Evolutionary conservation across 129 eudicot genomes (phyloP).

Genomic region (Flaveria linearis): DNA sequence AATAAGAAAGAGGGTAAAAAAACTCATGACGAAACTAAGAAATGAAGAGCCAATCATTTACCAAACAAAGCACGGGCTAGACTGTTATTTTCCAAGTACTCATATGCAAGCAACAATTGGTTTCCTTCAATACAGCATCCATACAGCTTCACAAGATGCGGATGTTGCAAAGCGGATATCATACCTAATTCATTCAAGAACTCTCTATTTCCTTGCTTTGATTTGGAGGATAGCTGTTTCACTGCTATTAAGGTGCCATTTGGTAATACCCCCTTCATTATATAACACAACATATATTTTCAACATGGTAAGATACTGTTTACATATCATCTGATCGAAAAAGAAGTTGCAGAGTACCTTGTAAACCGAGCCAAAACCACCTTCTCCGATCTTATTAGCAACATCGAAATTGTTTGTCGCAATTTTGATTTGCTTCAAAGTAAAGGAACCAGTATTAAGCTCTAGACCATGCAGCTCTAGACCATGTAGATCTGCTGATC

Average conservation of each 20-base stretch:
- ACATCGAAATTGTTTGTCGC: conserved; percentile 66
- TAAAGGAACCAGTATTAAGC: conserved; percentile 56
- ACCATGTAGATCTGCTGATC: conserved; percentile 46
- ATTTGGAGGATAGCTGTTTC: conserved; percentile 42
- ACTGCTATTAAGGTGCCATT: conserved; percentile 60
- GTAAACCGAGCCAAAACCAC: conserved; percentile 85
- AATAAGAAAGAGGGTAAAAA: not conserved
- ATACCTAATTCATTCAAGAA: conserved; percentile 77
- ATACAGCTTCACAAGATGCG: conserved; percentile 66
- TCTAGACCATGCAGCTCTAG: conserved; percentile 51
- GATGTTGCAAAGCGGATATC: conserved; percentile 80
- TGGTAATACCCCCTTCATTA: conserved; percentile 53
- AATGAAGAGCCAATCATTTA: conserved; percentile 20
- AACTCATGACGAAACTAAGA: not conserved
- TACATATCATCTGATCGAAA: not conserved
- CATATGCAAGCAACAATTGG: conserved; percentile 67
- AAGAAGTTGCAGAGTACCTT: conserved; percentile 45
- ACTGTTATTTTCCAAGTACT: conserved; percentile 79
- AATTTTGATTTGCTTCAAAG: conserved; percentile 64
- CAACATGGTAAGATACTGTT: not conserved
- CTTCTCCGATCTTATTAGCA: conserved; percentile 78
- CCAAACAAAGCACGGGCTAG: conserved; percentile 82
- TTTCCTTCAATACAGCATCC: conserved; percentile 82
- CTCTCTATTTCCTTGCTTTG: conserved; percentile 82
- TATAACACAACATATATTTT: not conserved